Evolutionary conservation across 345 rosid genomes (phyloP).

Genomic region (Sisymbrium altissimum): DNA sequence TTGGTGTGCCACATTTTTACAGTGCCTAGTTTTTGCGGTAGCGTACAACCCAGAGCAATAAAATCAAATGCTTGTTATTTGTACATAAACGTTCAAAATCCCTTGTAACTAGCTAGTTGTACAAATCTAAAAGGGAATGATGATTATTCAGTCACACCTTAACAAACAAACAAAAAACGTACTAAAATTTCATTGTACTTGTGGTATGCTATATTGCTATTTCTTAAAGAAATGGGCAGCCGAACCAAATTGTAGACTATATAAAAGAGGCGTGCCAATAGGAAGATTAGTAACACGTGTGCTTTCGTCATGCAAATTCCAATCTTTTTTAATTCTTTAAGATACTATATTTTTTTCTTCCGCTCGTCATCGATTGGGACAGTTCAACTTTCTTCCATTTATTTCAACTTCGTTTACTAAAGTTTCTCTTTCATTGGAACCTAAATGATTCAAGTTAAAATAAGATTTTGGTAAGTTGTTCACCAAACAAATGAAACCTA

Average conservation of each 20-base stretch:
- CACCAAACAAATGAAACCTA: constrained; percentile 31
- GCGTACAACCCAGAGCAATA: not conserved
- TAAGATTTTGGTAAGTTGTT: constrained; percentile 28
- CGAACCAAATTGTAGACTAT: constrained; percentile 17
- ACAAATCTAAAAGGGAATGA: not conserved
- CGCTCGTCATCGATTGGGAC: constrained; percentile 17
- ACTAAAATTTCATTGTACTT: not conserved
- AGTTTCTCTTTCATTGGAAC: not conserved
- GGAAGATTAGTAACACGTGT: constrained; percentile 6
- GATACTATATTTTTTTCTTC: not conserved
- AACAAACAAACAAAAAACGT: not conserved
- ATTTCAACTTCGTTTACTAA: constrained; percentile 18
- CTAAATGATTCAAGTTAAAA: constrained; percentile 6
- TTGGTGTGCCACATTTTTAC: too few relatives aligned
- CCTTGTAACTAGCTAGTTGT: not conserved
- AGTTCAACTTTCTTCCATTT: constrained; percentile 25
- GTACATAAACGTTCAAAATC: not conserved
- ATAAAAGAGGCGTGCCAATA: not conserved
- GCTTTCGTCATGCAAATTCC: constrained; percentile 23
- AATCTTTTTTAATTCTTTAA: not conserved
- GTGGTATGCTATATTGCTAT: not conserved
- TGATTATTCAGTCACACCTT: not conserved
- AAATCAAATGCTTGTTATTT: not conserved
- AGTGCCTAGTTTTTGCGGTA: not conserved
- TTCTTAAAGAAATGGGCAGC: constrained; percentile 12